Percentiles rank a stretch among this genome's conserved stretches.
These are phyloP conservation scores for Dictyostelium discoideum DNA, from an alignment of 78 protist genomes.

Conservation along the genomic window DNA sequence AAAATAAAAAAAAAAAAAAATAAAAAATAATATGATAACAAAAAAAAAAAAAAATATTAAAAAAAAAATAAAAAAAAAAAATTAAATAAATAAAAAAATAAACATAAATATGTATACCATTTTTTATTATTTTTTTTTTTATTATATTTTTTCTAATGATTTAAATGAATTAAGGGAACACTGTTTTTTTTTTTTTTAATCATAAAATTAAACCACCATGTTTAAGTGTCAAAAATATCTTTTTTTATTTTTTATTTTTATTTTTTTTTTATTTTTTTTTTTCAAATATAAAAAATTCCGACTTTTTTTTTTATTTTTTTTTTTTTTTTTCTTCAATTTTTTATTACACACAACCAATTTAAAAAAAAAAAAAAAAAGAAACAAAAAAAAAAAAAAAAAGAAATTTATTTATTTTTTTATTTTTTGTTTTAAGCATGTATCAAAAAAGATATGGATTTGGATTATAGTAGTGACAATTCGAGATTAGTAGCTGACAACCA, in stretches of 20 bases:
- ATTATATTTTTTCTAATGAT: too few relatives aligned
- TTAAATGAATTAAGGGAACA: too few relatives aligned
- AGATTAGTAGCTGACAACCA: neutral
- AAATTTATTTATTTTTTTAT: neutral
- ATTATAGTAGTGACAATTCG: constrained; percentile 1
- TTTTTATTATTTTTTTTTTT: too few relatives aligned
- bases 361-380: too few relatives aligned
- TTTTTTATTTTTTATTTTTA: neutral
- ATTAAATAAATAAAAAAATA: too few relatives aligned
- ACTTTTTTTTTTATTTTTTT: neutral
- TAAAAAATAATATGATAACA: neutral
- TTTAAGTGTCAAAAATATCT: neutral
- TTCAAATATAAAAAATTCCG: neutral
- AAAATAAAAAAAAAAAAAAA: constrained; percentile 5
- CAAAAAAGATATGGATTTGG: constrained; percentile 13
- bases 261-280: neutral
- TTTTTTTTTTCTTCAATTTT: neutral
- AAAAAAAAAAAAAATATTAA: neutral
- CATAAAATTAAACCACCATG: too few relatives aligned
- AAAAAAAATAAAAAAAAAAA: neutral
- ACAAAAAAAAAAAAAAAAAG: too few relatives aligned
- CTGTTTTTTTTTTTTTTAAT: too few relatives aligned
- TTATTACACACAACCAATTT: too few relatives aligned
- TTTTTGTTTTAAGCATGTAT: neutral
- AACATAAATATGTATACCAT: too few relatives aligned